Base-by-base conservation (phyloP, 805 yeast genomes). In the Cyberlindnera samutprakarnensis region DNA sequence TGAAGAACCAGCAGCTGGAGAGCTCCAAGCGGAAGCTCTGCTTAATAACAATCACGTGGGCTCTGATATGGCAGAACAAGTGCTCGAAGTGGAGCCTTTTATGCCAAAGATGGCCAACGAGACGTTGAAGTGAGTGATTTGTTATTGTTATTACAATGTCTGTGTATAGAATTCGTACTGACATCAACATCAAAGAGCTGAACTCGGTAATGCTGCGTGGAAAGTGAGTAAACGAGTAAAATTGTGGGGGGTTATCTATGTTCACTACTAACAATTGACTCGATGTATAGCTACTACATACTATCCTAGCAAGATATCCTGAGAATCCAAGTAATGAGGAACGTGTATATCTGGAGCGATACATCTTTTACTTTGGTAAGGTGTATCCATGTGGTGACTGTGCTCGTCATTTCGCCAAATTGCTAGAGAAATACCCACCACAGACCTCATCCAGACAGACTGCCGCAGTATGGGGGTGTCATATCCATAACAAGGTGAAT, bases 311-410 rank as follows among this genome's bases (percentile, higher is more conserved):
- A 1, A 70, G 96, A 50, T 92, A 83, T 51, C 97, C 98, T 0
- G 95, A 82, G 27, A 59, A 61, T 17, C 98, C 98, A 14, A 58
- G 78, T 1, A 44, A 50, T 4, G 70, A 67, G 27, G 87, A 90
- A 49, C 67, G 75, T 31, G 53, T 64, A 19, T 81, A 90, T 18
- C 61, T 92, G 29, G 48, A 58, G 13, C 70, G 63, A 36, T 92
- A 77, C 53, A 68, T 92, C 14, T 59, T 72, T 15, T 61, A 84
- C 22, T 92, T 88, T 60, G 87, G 92, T 1, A 85, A 88, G 47
- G 90, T 92, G 8, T 92, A 92, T 43, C 98, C 98, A 0, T 90
- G 97, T 59, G 95, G 95, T 4, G 96, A 90, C 53, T 92, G 97
- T 59, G 96, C 98, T 0, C 66, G 84, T 42, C 97, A 92, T 56